phyloP scores from a whole-genome alignment of 805 yeast species.

The Candida tibetensis region DNA sequence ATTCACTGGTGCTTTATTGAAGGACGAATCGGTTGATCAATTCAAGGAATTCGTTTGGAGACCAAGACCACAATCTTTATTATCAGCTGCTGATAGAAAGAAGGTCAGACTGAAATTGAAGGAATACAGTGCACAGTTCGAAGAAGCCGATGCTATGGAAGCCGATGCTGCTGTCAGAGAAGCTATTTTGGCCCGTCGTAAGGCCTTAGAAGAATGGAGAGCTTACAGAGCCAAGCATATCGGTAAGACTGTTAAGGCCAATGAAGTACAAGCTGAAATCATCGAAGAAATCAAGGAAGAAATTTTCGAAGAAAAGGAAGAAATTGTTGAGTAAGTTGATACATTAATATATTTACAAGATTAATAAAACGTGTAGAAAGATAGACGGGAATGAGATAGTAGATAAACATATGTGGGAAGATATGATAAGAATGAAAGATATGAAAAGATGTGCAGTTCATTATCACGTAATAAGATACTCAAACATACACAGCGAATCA shows the following conservation, averaged over 20 bases:
- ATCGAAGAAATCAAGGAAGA: constrained; percentile 78
- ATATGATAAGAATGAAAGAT: too few species aligned
- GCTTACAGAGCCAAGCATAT: constrained; percentile 59
- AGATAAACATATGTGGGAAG: too few species aligned
- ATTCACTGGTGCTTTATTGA: constrained; percentile 71
- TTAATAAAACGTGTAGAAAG: not conserved
- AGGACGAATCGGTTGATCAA: constrained; percentile 75
- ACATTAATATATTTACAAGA: constrained; percentile 2
- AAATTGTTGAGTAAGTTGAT: constrained; percentile 53
- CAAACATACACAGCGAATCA: too few species aligned
- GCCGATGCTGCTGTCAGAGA: constrained; percentile 90
- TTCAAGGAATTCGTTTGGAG: constrained; percentile 94
- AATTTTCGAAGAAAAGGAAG: constrained; percentile 68
- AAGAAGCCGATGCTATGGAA: constrained; percentile 93
- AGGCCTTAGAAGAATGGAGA: constrained; percentile 80
- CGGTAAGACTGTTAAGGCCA: constrained; percentile 39
- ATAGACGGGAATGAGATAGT: too few species aligned
- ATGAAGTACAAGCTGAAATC: constrained; percentile 50
- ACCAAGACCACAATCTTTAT: constrained; percentile 85
- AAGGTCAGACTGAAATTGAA: constrained; percentile 85
- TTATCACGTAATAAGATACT: too few species aligned
- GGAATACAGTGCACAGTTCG: constrained; percentile 89
- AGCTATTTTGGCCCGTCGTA: constrained; percentile 79
- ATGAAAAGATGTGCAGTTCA: too few species aligned
- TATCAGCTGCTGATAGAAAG: constrained; percentile 78